Evolutionary conservation across 805 yeast species (phyloP).

Genomic region (Monosporozyma siamensis): DNA sequence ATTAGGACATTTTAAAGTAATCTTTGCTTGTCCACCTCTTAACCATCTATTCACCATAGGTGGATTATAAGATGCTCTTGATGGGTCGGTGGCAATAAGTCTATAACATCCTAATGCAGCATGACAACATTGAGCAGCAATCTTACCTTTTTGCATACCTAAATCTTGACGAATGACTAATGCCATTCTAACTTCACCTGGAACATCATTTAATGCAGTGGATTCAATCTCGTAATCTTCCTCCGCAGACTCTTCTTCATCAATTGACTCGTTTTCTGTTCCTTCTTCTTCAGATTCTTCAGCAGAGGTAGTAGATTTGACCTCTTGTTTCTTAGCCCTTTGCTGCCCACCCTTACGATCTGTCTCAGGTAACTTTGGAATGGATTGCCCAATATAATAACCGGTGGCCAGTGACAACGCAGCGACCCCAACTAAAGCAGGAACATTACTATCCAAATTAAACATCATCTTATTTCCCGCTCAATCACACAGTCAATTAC

Average conservation of each 20-base stretch:
- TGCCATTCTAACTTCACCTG: constrained; percentile 82
- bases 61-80: constrained; percentile 47
- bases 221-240: constrained; percentile 54
- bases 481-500: too few species aligned
- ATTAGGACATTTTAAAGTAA: constrained; percentile 66
- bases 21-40: constrained; percentile 83
- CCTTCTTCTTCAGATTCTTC: constrained; percentile 10
- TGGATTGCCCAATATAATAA: constrained; percentile 20
- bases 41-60: constrained; percentile 68
- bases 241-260: constrained; percentile 40
- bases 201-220: constrained; percentile 48
- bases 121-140: constrained; percentile 96
- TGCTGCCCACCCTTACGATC: constrained; percentile 12
- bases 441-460: constrained; percentile 10
- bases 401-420: constrained; percentile 27
- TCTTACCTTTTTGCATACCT: constrained; percentile 89
- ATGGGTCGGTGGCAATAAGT: constrained; percentile 44
- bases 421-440: constrained; percentile 17
- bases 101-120: constrained; percentile 91
- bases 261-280: constrained; percentile 25
- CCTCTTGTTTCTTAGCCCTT: constrained; percentile 13
- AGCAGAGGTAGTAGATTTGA: too few species aligned
- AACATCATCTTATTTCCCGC: not conserved
- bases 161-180: constrained; percentile 80
- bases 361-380: constrained; percentile 10